Conservation (phyloP, 805 yeast species). For the Spathaspora hagerdaliae region DNA sequence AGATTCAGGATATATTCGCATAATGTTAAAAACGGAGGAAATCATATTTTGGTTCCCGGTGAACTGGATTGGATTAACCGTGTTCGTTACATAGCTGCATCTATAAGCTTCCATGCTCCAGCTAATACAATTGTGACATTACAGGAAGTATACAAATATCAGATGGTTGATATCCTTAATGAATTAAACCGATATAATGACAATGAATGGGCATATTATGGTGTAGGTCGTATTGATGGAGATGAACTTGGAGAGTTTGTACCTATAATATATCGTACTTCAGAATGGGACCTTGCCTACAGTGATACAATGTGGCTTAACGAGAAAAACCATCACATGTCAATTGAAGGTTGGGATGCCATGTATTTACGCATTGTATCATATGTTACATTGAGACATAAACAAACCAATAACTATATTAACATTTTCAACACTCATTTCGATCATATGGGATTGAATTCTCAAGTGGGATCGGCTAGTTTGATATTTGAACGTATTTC, state of each 20-base stretch:
- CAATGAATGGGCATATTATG: slow-evolving; percentile 28
- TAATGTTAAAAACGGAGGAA: slow-evolving; percentile 30
- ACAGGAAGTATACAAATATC: slow-evolving; percentile 36
- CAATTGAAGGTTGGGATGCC: slow-evolving; percentile 38
- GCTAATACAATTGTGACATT: slow-evolving; percentile 32
- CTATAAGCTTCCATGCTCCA: slow-evolving; percentile 22
- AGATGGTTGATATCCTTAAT: slow-evolving; percentile 26
- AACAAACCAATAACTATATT: slow-evolving; percentile 20
- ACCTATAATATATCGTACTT: slow-evolving; percentile 25
- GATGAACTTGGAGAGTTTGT: slow-evolving; percentile 25
- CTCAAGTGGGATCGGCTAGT: slow-evolving; percentile 27
- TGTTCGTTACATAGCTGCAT: slow-evolving; percentile 12
- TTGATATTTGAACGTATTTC: slow-evolving; percentile 25
- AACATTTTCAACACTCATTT: slow-evolving; percentile 38
- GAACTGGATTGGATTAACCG: slow-evolving; percentile 25
- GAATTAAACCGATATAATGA: slow-evolving; percentile 20
- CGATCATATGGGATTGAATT: slow-evolving; percentile 30
- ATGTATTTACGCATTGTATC: slow-evolving; percentile 29
- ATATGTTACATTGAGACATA: slow-evolving; percentile 25
- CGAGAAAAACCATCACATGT: slow-evolving; percentile 26
- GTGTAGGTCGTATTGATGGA: slow-evolving; percentile 28
- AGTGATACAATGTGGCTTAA: slow-evolving; percentile 33
- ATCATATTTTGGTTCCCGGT: slow-evolving; percentile 16
- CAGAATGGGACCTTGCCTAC: slow-evolving; percentile 26
- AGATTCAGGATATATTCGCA: slow-evolving; percentile 33